phyloP scores from a whole-genome alignment of 768 basidiomycete species.

The Boletus rufocinnamomeus region DNA sequence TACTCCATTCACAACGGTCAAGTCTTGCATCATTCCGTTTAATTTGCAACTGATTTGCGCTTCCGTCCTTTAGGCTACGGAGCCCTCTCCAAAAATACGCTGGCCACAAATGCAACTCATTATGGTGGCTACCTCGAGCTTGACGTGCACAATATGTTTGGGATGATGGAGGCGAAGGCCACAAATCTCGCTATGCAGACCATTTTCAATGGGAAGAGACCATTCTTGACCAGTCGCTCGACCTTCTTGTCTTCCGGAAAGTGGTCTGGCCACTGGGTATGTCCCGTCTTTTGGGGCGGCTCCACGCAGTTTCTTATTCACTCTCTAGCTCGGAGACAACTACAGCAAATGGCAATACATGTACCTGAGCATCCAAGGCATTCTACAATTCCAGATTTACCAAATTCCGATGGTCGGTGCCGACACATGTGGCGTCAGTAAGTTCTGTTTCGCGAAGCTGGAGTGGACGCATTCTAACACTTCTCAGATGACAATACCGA shows the following conservation, averaged over 20 bases:
- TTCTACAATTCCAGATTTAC: conserved; percentile 83
- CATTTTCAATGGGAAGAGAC: conserved; percentile 59
- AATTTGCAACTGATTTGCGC: background rate
- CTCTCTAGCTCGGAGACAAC: conserved; percentile 68
- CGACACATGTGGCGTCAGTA: conserved; percentile 51
- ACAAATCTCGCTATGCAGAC: conserved; percentile 60
- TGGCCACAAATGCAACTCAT: conserved; percentile 76
- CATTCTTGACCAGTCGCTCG: conserved; percentile 70
- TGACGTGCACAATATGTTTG: conserved; percentile 72
- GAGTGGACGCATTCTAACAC: background rate
- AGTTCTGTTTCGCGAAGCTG: background rate
- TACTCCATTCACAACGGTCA: conserved; percentile 75
- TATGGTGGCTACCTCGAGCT: conserved; percentile 60
- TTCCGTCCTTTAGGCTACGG: conserved; percentile 43
- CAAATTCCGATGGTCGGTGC: conserved; percentile 84
- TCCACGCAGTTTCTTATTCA: background rate
- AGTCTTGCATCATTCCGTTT: conserved; percentile 7
- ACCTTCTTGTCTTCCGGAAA: conserved; percentile 68
- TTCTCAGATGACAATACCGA: conserved; percentile 57
- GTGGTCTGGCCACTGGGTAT: conserved; percentile 75
- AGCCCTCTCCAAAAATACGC: conserved; percentile 51
- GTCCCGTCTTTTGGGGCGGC: background rate
- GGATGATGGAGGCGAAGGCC: conserved; percentile 68
- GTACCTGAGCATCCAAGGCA: conserved; percentile 68
- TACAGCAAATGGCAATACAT: conserved; percentile 75